Conservation (phyloP, 2,329 filamentous ascomycete genomes). For the Furcasterigmium furcatum region DNA sequence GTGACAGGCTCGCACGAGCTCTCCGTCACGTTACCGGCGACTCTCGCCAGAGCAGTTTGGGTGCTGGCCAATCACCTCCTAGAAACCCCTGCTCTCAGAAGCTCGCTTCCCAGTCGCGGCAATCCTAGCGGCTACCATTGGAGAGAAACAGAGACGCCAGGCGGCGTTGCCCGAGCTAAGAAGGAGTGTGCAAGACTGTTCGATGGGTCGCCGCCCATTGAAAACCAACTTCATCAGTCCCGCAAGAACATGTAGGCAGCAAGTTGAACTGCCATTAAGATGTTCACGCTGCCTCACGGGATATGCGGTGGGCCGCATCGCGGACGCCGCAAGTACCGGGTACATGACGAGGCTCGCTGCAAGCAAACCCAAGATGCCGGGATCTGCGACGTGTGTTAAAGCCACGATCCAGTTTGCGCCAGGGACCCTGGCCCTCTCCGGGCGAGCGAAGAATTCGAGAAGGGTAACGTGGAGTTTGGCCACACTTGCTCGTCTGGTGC, state of each 20-base stretch:
- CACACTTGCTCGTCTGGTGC: conserved; percentile 6
- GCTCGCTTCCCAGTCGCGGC: conserved; percentile 19
- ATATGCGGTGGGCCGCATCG: neutral
- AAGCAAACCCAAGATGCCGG: conserved; percentile 1
- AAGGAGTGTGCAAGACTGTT: too few species aligned
- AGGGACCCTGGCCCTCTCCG: neutral
- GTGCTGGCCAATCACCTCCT: conserved; percentile 25
- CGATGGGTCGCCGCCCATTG: too few species aligned
- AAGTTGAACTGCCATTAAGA: neutral
- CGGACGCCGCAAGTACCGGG: conserved; percentile 10
- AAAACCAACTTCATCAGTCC: neutral
- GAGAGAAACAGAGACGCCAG: conserved; percentile 12
- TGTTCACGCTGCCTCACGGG: conserved; percentile 4
- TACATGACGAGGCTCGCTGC: neutral
- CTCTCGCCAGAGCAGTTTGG: conserved; percentile 14
- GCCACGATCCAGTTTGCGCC: conserved; percentile 6
- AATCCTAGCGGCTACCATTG: conserved; percentile 29
- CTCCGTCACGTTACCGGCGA: conserved; percentile 28
- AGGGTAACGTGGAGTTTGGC: neutral
- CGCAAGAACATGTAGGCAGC: neutral
- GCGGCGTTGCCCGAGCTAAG: conserved; percentile 1
- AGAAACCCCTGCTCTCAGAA: conserved; percentile 25
- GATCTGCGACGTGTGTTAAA: conserved; percentile 9
- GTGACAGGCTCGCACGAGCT: conserved; percentile 19
- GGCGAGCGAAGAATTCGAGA: neutral